phyloP scores from a whole-genome alignment of 2,329 filamentous ascomycete species.

The Aspergillus vadensis region DNA sequence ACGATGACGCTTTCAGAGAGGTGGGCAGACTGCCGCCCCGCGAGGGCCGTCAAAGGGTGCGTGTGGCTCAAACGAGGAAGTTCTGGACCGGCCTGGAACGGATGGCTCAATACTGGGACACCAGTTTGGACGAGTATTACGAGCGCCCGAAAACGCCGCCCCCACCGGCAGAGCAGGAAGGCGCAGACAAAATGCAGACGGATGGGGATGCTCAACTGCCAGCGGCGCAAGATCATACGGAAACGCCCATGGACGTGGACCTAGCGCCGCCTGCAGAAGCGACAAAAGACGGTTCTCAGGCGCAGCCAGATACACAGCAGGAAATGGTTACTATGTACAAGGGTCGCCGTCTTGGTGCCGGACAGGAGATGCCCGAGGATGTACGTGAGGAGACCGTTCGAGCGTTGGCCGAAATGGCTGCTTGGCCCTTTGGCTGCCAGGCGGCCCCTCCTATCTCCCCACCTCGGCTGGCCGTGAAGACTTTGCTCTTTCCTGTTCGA shows the following conservation, averaged over 20 bases:
- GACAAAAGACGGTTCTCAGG: neutral
- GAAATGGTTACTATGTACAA: conserved; percentile 50
- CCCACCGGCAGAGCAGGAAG: conserved; percentile 17
- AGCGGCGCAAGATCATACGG: conserved; percentile 19
- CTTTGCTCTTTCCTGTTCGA: conserved; percentile 58
- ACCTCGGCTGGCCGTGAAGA: conserved; percentile 52
- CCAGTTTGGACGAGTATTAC: conserved; percentile 59
- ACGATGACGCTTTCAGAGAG: conserved; percentile 60
- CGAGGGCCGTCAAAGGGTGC: conserved; percentile 49
- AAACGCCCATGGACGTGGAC: conserved; percentile 31
- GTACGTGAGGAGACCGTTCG: conserved; percentile 59
- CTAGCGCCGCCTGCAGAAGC: neutral
- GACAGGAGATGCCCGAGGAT: conserved; percentile 60
- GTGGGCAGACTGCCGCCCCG: conserved; percentile 52
- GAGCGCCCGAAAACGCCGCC: conserved; percentile 37
- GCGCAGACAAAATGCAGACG: conserved; percentile 24
- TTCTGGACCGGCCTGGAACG: conserved; percentile 63
- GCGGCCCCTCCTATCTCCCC: conserved; percentile 50
- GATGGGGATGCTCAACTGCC: conserved; percentile 16
- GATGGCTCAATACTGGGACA: conserved; percentile 65
- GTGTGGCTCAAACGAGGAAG: conserved; percentile 59
- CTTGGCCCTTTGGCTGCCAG: conserved; percentile 61
- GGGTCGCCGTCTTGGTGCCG: conserved; percentile 60
- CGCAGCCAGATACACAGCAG: conserved; percentile 2
- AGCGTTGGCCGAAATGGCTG: conserved; percentile 59